phyloP scores from a whole-genome alignment of 495 filamentous ascomycete species.

The Xylaria scruposa region DNA sequence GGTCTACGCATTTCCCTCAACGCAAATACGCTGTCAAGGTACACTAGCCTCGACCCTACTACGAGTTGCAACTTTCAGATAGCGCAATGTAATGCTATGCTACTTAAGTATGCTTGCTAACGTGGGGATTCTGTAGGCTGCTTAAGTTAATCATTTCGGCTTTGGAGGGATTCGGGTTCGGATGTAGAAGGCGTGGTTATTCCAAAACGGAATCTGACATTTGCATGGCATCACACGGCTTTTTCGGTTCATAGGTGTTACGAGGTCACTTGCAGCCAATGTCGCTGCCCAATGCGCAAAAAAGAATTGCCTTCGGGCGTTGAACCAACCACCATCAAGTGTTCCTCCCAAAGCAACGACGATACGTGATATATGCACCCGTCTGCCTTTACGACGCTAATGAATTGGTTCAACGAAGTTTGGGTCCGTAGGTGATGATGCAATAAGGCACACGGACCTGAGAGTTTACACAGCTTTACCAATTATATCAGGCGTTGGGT shows the following conservation, averaged over 20 bases:
- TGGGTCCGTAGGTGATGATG: not conserved
- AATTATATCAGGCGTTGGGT: constrained; percentile 8
- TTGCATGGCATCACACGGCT: constrained; percentile 48
- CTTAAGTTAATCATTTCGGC: constrained; percentile 34
- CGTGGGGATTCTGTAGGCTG: constrained; percentile 29
- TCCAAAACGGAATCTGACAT: constrained; percentile 47
- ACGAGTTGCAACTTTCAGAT: not conserved
- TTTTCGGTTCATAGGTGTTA: constrained; percentile 50
- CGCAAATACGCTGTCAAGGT: constrained; percentile 99
- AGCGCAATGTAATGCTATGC: not conserved
- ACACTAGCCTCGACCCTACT: constrained; percentile 33
- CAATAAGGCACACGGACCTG: not conserved
- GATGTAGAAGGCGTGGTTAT: constrained; percentile 39
- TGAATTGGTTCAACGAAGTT: constrained; percentile 20
- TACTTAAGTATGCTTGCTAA: not conserved
- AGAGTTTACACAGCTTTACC: constrained; percentile 10
- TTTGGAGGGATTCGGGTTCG: constrained; percentile 32
- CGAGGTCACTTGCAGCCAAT: constrained; percentile 45
- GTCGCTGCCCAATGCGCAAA: constrained; percentile 43
- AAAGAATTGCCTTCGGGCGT: constrained; percentile 42
- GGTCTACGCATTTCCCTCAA: constrained; percentile 93
- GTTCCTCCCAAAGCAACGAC: constrained; percentile 13
- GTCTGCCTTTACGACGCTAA: constrained; percentile 10
- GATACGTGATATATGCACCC: constrained; percentile 25
- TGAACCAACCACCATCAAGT: constrained; percentile 29